A percentile compares a stretch with the other conserved stretches of the same genome.
phyloP scores from a whole-genome alignment of 805 yeast genomes.

The Tetrapisispora iriomotensis region DNA sequence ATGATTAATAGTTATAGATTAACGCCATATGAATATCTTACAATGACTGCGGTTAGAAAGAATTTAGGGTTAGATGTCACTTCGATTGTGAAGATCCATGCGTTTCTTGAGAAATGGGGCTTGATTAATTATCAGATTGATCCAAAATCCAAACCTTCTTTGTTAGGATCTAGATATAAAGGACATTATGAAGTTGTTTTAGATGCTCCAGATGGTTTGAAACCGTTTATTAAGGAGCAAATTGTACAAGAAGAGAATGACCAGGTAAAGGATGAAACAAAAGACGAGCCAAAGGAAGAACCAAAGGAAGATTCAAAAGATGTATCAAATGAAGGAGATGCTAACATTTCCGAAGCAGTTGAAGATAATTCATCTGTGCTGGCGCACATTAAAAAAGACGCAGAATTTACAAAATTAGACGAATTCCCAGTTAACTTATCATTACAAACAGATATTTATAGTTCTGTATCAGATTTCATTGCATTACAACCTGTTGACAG shows the following conservation, averaged over 20 bases:
- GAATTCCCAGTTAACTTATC: conserved; percentile 60
- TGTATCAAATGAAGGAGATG: background rate
- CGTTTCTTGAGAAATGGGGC: conserved; percentile 86
- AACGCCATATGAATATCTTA: conserved; percentile 81
- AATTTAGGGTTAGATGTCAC: conserved; percentile 89
- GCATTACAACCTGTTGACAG: conserved; percentile 39
- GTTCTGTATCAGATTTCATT: conserved; percentile 55
- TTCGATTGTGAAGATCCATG: conserved; percentile 72
- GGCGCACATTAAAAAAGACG: background rate
- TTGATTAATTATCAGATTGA: conserved; percentile 86
- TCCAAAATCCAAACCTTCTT: conserved; percentile 66
- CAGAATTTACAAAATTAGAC: background rate
- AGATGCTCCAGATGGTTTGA: conserved; percentile 86
- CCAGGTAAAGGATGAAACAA: conserved; percentile 20
- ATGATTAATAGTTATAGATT: conserved; percentile 81
- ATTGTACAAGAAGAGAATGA: background rate
- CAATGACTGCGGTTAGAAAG: conserved; percentile 85
- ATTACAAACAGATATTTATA: conserved; percentile 73
- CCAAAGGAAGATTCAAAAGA: background rate
- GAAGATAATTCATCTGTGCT: background rate
- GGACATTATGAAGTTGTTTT: conserved; percentile 90
- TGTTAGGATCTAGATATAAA: conserved; percentile 91
- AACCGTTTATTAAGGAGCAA: conserved; percentile 41
- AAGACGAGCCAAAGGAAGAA: conserved; percentile 3
- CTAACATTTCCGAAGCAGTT: background rate